Evolutionary conservation across 768 basidiomycete genomes (phyloP).

Genomic region (Leccinum pellstonianum): DNA sequence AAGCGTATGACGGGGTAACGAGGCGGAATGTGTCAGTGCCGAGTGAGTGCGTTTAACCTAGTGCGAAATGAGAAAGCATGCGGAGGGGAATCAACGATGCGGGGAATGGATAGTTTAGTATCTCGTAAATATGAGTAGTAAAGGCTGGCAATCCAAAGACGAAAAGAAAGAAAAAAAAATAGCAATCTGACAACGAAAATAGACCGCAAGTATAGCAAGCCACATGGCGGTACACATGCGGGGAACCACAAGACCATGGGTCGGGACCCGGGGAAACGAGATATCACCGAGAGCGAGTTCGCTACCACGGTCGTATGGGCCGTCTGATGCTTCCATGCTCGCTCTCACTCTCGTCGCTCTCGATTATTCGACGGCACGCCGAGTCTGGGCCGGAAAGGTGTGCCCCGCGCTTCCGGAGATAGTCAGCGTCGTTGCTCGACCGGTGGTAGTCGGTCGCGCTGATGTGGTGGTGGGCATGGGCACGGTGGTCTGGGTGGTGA

Average conservation of each 20-base stretch:
- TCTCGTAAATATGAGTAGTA: neutral
- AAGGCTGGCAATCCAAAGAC: conserved; percentile 11
- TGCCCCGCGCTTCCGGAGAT: conserved; percentile 11
- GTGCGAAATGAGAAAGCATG: conserved; percentile 16
- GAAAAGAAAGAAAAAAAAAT: neutral
- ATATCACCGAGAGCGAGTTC: neutral
- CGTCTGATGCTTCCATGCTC: conserved; percentile 31
- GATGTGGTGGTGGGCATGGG: conserved; percentile 8
- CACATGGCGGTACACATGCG: neutral
- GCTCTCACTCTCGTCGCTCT: conserved; percentile 39
- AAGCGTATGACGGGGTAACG: neutral
- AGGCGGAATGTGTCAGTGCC: neutral
- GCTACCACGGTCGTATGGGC: conserved; percentile 50
- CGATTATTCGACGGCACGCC: conserved; percentile 25
- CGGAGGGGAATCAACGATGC: conserved; percentile 18
- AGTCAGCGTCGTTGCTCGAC: neutral
- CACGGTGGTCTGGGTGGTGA: conserved; percentile 15
- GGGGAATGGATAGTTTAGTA: conserved; percentile 17
- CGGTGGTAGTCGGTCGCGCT: conserved; percentile 15
- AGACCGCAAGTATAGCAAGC: neutral
- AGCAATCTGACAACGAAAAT: neutral
- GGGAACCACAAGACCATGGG: neutral
- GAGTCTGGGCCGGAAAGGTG: conserved; percentile 27
- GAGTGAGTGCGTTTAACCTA: conserved; percentile 1
- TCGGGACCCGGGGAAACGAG: neutral